Evolutionary conservation across 2,329 filamentous ascomycete species (phyloP).

Genomic region (Alternaria tenuissima): DNA sequence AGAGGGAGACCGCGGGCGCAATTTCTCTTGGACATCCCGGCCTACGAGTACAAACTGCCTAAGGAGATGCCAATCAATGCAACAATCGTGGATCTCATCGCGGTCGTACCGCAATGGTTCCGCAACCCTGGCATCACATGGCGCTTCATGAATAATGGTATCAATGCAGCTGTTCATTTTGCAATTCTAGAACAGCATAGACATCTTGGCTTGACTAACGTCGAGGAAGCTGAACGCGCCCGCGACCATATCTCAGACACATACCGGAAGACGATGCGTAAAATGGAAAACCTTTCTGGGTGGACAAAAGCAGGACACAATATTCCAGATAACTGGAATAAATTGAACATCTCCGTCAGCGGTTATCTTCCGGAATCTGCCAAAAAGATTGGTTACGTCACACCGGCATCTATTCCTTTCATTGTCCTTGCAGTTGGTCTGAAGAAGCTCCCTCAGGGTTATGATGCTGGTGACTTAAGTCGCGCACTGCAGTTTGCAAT

Average conservation of each 20-base stretch:
- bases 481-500: conserved; percentile 31
- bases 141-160: conserved; percentile 28
- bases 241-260: conserved; percentile 21
- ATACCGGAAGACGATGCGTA: conserved; percentile 31
- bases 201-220: conserved; percentile 5
- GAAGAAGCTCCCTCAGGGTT: conserved; percentile 29
- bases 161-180: conserved; percentile 23
- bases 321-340: conserved; percentile 18
- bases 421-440: conserved; percentile 27
- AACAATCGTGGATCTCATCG: conserved; percentile 28
- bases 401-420: conserved; percentile 22
- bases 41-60: conserved; percentile 19
- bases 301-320: conserved; percentile 23
- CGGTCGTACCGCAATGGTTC: conserved; percentile 28
- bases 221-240: conserved; percentile 11
- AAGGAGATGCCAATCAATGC: conserved; percentile 18
- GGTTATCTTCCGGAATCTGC: conserved; percentile 17
- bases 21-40: conserved; percentile 13
- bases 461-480: conserved; percentile 36
- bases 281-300: neutral
- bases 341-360: conserved; percentile 3
- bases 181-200: conserved; percentile 26
- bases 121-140: conserved; percentile 14
- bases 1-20: conserved; percentile 1
- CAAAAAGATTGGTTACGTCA: neutral